Evolutionary conservation across 2,329 filamentous ascomycete species (phyloP).

Genomic region (Rutstroemia sp.): DNA sequence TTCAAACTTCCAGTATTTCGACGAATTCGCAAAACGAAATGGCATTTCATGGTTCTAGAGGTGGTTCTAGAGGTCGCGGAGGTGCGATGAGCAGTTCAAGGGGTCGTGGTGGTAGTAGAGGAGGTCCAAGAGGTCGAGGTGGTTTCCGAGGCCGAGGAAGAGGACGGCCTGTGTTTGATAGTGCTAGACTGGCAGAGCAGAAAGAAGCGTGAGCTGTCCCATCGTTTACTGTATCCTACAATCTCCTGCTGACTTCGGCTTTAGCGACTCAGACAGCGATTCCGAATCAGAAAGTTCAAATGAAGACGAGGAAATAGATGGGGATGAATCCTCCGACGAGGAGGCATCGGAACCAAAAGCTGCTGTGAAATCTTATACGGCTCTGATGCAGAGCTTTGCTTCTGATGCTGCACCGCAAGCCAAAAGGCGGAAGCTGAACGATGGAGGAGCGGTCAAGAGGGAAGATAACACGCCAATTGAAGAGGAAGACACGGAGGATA

Average conservation of each 20-base stretch:
- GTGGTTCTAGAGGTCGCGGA: constrained; percentile 19
- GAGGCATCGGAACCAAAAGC: constrained; percentile 32
- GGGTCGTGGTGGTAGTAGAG: constrained; percentile 19
- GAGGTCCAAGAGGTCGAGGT: constrained; percentile 19
- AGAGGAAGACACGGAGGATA: constrained; percentile 13
- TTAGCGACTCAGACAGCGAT: constrained; percentile 21
- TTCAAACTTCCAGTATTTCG: background rate
- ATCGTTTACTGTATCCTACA: background rate
- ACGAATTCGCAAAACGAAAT: constrained; percentile 11
- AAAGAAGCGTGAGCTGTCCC: constrained; percentile 31
- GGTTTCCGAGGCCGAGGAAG: constrained; percentile 25
- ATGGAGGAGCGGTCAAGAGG: constrained; percentile 13
- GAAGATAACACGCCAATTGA: constrained; percentile 15
- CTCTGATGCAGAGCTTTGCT: constrained; percentile 50
- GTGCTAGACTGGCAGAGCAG: constrained; percentile 38
- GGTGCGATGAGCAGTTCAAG: constrained; percentile 14
- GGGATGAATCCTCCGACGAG: constrained; percentile 40
- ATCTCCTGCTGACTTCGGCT: constrained; percentile 1
- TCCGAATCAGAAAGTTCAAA: constrained; percentile 34
- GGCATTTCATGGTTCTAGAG: constrained; percentile 18
- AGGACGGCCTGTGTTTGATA: constrained; percentile 36
- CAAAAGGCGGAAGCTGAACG: constrained; percentile 51
- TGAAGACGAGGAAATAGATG: constrained; percentile 35
- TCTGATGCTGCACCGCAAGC: constrained; percentile 38
- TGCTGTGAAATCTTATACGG: constrained; percentile 44